phyloP scores from a whole-genome alignment of 208 protist species.

The Trypanosoma mega region DNA sequence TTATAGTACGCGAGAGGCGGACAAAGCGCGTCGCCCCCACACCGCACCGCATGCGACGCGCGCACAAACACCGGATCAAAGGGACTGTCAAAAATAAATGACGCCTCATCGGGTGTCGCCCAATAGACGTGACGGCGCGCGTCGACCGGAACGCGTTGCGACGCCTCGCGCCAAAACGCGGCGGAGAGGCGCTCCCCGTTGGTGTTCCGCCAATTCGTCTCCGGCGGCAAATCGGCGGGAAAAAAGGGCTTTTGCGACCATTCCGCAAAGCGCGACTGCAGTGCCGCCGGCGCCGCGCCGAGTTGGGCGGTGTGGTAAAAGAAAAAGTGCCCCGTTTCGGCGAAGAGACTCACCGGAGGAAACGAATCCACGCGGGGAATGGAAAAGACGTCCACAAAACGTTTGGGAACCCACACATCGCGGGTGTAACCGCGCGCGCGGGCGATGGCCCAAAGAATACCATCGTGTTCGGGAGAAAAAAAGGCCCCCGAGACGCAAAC shows the following conservation, averaged over 20 bases:
- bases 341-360: conserved; percentile 25
- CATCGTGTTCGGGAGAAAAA: conserved; percentile 34
- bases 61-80: conserved; percentile 35
- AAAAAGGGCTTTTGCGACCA: too few species aligned
- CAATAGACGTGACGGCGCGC: conserved; percentile 36
- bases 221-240: not conserved
- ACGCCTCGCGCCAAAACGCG: conserved; percentile 25
- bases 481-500: conserved; percentile 34
- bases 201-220: conserved; percentile 39
- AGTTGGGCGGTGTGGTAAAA: conserved; percentile 66
- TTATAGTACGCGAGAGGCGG: conserved; percentile 44
- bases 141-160: conserved; percentile 14
- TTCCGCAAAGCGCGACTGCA: conserved; percentile 23
- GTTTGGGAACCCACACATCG: conserved; percentile 46
- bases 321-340: conserved; percentile 20
- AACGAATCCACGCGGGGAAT: conserved; percentile 11
- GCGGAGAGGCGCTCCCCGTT: too few species aligned
- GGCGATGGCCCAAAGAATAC: conserved; percentile 39
- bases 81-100: conserved; percentile 40
- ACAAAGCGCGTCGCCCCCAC: conserved; percentile 3
- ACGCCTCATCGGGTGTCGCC: conserved; percentile 59
- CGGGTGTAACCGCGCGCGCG: conserved; percentile 24
- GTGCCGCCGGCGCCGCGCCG: conserved; percentile 6
- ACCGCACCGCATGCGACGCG: conserved; percentile 18
- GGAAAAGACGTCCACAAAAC: conserved; percentile 26